phyloP scores from a whole-genome alignment of 208 protist genomes.

The Leishmania turanica region DNA sequence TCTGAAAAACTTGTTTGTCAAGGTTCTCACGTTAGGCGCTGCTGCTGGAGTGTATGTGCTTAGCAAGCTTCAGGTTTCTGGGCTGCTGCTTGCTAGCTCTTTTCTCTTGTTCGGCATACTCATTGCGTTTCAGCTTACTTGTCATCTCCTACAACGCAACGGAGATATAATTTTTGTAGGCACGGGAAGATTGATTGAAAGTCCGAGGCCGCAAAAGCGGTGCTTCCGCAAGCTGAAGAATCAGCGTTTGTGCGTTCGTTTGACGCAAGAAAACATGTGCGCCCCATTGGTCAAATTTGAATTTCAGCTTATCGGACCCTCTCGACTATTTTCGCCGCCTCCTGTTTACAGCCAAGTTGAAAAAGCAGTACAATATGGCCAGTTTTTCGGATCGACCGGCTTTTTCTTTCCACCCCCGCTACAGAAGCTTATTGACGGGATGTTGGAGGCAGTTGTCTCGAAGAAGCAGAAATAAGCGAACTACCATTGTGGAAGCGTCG shows the following conservation, averaged over 20 bases:
- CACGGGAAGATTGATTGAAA: constrained; percentile 6
- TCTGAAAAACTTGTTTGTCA: constrained; percentile 23
- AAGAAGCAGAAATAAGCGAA: constrained; percentile 20
- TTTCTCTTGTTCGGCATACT: constrained; percentile 19
- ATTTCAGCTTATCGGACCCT: constrained; percentile 46
- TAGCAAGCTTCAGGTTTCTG: constrained; percentile 13
- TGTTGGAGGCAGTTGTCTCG: constrained; percentile 17
- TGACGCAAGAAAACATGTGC: constrained; percentile 30
- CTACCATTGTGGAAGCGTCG: neutral
- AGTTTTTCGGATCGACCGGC: constrained; percentile 74
- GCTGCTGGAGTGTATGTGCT: constrained; percentile 19
- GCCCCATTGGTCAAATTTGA: constrained; percentile 41
- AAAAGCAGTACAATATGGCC: constrained; percentile 56
- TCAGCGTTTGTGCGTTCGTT: constrained; percentile 41
- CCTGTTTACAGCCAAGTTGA: constrained; percentile 42
- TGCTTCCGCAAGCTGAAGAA: constrained; percentile 35
- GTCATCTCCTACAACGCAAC: constrained; percentile 17
- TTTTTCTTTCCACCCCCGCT: constrained; percentile 77
- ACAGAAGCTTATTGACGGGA: constrained; percentile 47
- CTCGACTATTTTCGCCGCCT: constrained; percentile 34
- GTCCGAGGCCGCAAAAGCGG: constrained; percentile 12
- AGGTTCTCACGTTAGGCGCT: constrained; percentile 7
- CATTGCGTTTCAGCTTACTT: constrained; percentile 20
- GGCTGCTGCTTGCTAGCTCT: neutral
- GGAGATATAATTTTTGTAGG: constrained; percentile 34